Percentiles rank a stretch among this genome's conserved stretches.
Conservation (phyloP, 805 yeast species). For the Debaryomyces hansenii region DNA sequence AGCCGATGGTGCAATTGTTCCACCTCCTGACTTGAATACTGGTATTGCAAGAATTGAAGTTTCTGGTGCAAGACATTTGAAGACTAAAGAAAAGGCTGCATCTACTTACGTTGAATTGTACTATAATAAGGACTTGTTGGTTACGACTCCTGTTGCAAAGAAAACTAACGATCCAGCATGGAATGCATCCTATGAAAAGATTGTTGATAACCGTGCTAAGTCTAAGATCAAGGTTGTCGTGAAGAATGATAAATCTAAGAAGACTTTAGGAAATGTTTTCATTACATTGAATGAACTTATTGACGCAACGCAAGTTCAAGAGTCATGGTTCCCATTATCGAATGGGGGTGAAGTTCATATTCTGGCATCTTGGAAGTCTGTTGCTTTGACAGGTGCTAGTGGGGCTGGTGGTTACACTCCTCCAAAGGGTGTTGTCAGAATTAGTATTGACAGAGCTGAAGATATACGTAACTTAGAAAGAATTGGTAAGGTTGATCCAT, state of each 20-base stretch:
- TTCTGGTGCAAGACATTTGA: conserved; percentile 59
- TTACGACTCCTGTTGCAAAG: conserved; percentile 59
- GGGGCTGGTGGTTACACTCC: conserved; percentile 84
- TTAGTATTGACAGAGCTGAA: conserved; percentile 67
- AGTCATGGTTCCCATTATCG: conserved; percentile 71
- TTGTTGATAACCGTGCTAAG: conserved; percentile 70
- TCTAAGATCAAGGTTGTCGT: conserved; percentile 67
- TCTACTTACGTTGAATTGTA: conserved; percentile 71
- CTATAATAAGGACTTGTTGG: conserved; percentile 58
- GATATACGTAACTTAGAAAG: conserved; percentile 82
- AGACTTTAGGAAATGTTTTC: conserved; percentile 58
- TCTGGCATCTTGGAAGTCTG: conserved; percentile 83
- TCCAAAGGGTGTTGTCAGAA: conserved; percentile 89
- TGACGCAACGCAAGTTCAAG: conserved; percentile 76
- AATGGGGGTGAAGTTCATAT: conserved; percentile 76
- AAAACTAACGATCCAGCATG: conserved; percentile 67
- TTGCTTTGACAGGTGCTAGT: conserved; percentile 61
- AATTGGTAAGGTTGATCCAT: conserved; percentile 92
- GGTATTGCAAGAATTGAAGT: conserved; percentile 80
- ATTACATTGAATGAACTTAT: conserved; percentile 63
- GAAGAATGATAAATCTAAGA: conserved; percentile 58
- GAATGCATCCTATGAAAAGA: conserved; percentile 61
- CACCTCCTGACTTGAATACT: conserved; percentile 90
- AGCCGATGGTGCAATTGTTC: conserved; percentile 80
- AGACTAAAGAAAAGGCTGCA: conserved; percentile 41